Evolutionary conservation across 2,329 filamentous ascomycete genomes (phyloP).

Genomic region (Zalaria obscura): DNA sequence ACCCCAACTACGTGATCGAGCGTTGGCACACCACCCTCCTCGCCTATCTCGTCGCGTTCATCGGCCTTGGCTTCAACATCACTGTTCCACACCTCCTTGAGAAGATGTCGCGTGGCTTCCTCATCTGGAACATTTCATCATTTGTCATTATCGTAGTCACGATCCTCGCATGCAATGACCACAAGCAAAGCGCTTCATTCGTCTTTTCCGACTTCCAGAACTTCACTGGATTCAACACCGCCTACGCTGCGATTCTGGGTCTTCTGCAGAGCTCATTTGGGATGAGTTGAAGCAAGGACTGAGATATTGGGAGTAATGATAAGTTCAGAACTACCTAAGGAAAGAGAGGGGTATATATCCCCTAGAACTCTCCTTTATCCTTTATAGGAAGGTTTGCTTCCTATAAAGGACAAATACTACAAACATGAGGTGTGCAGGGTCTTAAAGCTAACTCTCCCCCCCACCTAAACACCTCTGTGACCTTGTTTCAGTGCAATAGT

Average conservation of each 20-base stretch:
- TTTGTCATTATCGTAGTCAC: slow-evolving; percentile 39
- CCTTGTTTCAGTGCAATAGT: too few species aligned
- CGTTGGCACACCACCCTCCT: slow-evolving; percentile 43
- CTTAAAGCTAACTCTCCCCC: too few species aligned
- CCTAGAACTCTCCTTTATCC: too few species aligned
- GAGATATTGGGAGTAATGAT: not conserved
- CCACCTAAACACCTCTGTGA: too few species aligned
- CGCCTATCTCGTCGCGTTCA: slow-evolving; percentile 32
- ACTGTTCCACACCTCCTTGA: slow-evolving; percentile 37
- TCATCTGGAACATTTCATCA: slow-evolving; percentile 39
- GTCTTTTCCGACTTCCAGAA: slow-evolving; percentile 43
- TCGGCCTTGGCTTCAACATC: slow-evolving; percentile 34
- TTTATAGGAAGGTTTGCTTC: too few species aligned
- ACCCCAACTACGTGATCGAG: slow-evolving; percentile 36
- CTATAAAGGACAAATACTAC: too few species aligned
- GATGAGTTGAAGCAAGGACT: slow-evolving; percentile 32
- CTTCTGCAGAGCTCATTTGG: slow-evolving; percentile 41
- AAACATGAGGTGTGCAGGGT: too few species aligned
- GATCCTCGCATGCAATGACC: slow-evolving; percentile 38
- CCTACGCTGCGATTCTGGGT: slow-evolving; percentile 39
- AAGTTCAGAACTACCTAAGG: too few species aligned
- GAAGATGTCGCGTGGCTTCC: slow-evolving; percentile 33
- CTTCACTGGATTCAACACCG: slow-evolving; percentile 35
- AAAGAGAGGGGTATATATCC: too few species aligned
- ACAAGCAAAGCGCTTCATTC: slow-evolving; percentile 39